Conservation (phyloP, 495 filamentous ascomycete genomes). For the Lasiosphaeria hispida region DNA sequence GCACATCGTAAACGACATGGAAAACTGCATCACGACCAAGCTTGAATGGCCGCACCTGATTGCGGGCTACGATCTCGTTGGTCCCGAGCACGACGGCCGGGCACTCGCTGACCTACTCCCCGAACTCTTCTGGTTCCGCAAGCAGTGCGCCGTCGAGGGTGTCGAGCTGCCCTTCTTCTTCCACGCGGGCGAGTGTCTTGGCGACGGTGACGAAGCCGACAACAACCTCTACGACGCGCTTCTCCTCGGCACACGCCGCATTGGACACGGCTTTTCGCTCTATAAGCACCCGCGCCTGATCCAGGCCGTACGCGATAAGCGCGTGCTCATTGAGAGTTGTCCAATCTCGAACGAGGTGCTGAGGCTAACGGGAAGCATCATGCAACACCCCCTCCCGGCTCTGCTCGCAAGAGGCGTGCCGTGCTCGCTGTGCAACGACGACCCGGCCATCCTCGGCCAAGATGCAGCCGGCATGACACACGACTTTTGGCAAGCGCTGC, state of each 20-base stretch:
- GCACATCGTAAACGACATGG: constrained; percentile 74
- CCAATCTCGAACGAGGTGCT: constrained; percentile 75
- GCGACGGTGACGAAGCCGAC: constrained; percentile 72
- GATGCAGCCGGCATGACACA: constrained; percentile 74
- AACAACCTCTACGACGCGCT: constrained; percentile 89
- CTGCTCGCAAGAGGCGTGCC: constrained; percentile 80
- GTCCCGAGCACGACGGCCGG: constrained; percentile 76
- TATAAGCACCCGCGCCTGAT: constrained; percentile 90
- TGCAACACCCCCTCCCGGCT: constrained; percentile 78
- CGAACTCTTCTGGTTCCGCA: constrained; percentile 88
- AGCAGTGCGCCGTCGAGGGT: constrained; percentile 71
- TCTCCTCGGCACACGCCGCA: constrained; percentile 79
- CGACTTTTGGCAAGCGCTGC: constrained; percentile 89
- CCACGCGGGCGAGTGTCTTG: constrained; percentile 83
- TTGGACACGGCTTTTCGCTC: constrained; percentile 83
- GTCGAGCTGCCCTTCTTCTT: constrained; percentile 95
- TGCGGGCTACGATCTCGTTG: constrained; percentile 85
- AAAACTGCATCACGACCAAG: constrained; percentile 79
- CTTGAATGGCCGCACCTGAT: constrained; percentile 73
- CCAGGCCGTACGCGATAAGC: constrained; percentile 80
- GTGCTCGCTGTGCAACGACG: constrained; percentile 77
- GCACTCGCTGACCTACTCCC: constrained; percentile 74
- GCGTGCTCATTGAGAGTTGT: constrained; percentile 83
- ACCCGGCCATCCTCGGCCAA: constrained; percentile 78
- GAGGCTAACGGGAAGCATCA: constrained; percentile 70